A percentile compares a stretch with the other conserved stretches of the same genome.
Conservation (phyloP, 2,329 filamentous ascomycete genomes). For the Botrytis deweyae region DNA sequence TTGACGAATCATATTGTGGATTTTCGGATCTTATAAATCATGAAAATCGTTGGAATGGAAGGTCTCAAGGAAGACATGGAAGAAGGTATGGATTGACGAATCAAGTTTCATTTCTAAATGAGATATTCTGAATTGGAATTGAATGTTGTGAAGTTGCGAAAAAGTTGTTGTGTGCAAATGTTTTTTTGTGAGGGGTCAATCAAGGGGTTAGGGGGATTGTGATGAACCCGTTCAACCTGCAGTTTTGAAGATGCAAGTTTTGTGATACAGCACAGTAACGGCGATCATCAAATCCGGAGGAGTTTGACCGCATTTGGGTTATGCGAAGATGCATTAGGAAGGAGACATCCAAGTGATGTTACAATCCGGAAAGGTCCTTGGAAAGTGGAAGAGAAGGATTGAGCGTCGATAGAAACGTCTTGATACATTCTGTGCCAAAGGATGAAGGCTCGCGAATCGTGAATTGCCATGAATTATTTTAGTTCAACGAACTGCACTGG, state of each 20-base stretch:
- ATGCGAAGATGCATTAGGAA: conserved; percentile 7
- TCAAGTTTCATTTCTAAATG: conserved; percentile 4
- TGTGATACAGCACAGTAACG: background rate
- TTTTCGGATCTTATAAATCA: background rate
- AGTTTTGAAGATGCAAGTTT: conserved; percentile 3
- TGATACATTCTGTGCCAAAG: background rate
- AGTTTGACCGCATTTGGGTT: conserved; percentile 2
- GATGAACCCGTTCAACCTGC: background rate
- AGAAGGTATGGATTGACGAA: background rate
- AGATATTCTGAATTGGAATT: background rate
- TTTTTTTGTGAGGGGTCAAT: background rate
- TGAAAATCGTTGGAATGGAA: conserved; percentile 4
- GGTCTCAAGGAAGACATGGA: background rate
- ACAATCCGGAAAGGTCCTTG: background rate
- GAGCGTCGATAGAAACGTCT: background rate
- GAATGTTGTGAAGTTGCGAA: background rate
- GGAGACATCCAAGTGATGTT: background rate
- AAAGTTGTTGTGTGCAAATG: background rate
- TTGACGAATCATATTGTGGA: conserved; percentile 11
- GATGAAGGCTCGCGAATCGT: background rate
- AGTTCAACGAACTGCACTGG: background rate
- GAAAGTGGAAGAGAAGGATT: background rate
- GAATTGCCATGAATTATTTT: background rate
- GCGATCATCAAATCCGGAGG: background rate
- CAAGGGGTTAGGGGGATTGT: conserved; percentile 13